phyloP scores from a whole-genome alignment of 371 early-diverging fungal genomes.

The Lichtheimia corymbifera region DNA sequence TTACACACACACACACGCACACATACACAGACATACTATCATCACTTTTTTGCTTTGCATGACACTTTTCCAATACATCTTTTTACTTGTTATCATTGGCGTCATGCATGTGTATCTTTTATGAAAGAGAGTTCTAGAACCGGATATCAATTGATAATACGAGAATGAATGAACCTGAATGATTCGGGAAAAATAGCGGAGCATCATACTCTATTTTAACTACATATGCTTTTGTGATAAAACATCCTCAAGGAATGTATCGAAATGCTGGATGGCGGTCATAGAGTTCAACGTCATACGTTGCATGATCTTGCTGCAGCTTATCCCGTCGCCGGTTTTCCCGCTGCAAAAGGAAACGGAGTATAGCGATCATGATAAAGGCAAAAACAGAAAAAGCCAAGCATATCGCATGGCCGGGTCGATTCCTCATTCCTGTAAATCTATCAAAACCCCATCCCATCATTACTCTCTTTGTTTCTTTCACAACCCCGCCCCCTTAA shows the following conservation, averaged over 20 bases:
- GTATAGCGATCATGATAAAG: conserved; percentile 35
- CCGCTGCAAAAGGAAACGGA: conserved; percentile 39
- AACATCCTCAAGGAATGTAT: conserved; percentile 1
- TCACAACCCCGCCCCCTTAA: not conserved
- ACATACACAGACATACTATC: no score
- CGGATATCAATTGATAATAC: no score
- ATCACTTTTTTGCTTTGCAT: no score
- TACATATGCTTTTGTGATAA: not conserved
- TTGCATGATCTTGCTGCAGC: not conserved
- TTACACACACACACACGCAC: no score
- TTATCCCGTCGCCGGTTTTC: conserved; percentile 11
- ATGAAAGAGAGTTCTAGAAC: no score
- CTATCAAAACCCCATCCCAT: conserved; percentile 56
- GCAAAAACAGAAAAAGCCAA: conserved; percentile 43
- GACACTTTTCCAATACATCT: no score
- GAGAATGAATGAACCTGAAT: no score
- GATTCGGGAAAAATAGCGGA: no score
- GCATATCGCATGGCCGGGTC: conserved; percentile 47
- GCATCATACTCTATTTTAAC: no score
- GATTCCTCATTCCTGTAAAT: conserved; percentile 60
- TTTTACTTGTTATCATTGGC: no score
- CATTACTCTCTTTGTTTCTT: not conserved
- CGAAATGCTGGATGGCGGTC: conserved; percentile 13
- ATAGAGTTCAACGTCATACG: not conserved
- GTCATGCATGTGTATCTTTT: no score